A percentile compares a stretch with the other conserved stretches of the same genome.
These are phyloP conservation scores for Laetiporus sulphureus DNA, from an alignment of 1,284 basidiomycete genomes.

Conservation along the genomic window DNA sequence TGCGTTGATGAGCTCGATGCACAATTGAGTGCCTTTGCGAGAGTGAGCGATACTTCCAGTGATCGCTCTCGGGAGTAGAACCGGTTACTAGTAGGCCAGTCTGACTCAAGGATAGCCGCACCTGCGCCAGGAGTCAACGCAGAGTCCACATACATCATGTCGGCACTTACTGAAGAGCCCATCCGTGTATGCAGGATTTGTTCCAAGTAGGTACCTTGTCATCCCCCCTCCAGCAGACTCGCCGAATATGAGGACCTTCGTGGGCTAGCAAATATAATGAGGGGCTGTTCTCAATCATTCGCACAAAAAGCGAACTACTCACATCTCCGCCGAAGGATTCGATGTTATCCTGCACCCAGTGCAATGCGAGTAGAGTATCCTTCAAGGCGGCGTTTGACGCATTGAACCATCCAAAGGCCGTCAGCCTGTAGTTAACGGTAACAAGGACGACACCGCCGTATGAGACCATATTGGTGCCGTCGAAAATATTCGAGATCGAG, in stretches of 20 bases:
- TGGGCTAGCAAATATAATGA: conserved; percentile 2
- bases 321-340: conserved; percentile 12
- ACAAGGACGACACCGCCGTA: conserved; percentile 12
- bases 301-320: not conserved
- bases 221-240: conserved; percentile 11
- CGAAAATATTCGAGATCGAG: conserved; percentile 11
- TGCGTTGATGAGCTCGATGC: conserved; percentile 6
- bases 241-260: conserved; percentile 10
- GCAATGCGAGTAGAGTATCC: conserved; percentile 9
- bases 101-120: conserved; percentile 11
- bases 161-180: conserved; percentile 10
- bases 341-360: conserved; percentile 13
- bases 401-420: conserved; percentile 12
- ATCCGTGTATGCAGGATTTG: conserved; percentile 9
- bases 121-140: not conserved
- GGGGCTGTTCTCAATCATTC: not conserved
- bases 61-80: conserved; percentile 6
- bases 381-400: conserved; percentile 11
- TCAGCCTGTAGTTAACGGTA: conserved; percentile 10
- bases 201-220: conserved; percentile 10
- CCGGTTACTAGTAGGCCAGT: conserved; percentile 5
- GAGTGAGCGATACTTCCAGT: conserved; percentile 5
- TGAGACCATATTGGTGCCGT: conserved; percentile 11
- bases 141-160: not conserved
- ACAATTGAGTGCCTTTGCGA: conserved; percentile 8